phyloP scores from a whole-genome alignment of 768 basidiomycete genomes.

The Phaeotremella fagi region DNA sequence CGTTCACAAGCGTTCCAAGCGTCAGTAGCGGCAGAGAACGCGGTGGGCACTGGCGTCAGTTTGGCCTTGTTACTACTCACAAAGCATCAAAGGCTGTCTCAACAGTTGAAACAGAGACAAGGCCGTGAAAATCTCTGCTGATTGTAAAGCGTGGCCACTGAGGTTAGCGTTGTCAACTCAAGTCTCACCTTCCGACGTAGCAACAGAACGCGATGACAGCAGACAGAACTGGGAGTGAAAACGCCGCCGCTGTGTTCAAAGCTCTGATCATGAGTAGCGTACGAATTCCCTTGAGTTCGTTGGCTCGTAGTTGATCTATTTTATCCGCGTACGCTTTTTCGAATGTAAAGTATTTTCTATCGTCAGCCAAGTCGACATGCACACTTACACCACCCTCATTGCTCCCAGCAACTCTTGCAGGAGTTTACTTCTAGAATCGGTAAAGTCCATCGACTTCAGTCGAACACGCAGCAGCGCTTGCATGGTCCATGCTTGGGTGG shows the following conservation, averaged over 20 bases:
- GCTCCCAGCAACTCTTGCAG: background rate
- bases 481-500: background rate
- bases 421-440: background rate
- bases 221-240: background rate
- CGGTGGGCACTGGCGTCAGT: background rate
- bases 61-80: background rate
- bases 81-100: conserved; percentile 1
- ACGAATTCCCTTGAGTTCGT: background rate
- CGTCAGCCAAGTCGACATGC: background rate
- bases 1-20: background rate
- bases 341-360: background rate
- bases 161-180: background rate
- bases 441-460: background rate
- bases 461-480: background rate
- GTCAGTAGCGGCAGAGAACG: background rate
- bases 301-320: background rate
- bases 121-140: background rate
- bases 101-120: background rate
- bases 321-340: background rate
- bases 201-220: background rate
- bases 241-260: background rate
- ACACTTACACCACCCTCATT: background rate
- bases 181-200: background rate
- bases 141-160: background rate
- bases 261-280: background rate